phyloP scores from a whole-genome alignment of 225 moss, liverwort and hornwort genomes.

The Rhytidiadelphus loreus region DNA sequence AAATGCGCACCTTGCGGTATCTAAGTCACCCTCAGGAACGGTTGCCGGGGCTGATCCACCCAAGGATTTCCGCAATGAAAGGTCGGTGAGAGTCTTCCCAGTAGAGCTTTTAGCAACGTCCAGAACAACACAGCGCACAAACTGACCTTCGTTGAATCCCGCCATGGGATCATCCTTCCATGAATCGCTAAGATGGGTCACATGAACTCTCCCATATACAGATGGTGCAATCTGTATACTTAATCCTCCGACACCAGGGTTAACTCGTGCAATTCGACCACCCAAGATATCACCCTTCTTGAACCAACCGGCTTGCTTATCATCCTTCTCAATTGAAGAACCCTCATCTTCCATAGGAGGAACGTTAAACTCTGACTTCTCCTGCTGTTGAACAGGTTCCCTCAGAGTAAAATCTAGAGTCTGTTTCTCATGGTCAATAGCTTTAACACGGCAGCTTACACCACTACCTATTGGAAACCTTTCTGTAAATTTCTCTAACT shows the following conservation, averaged over 20 bases:
- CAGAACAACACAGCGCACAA: slow-evolving; percentile 70
- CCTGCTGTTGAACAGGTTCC: not conserved
- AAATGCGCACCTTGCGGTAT: slow-evolving; percentile 4
- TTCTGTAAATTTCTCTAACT: slow-evolving; percentile 45
- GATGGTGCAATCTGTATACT: slow-evolving; percentile 59
- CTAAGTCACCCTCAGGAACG: not conserved
- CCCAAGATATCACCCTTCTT: slow-evolving; percentile 50
- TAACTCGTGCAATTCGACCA: slow-evolving; percentile 63
- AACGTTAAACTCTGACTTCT: slow-evolving; percentile 14
- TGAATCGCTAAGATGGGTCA: slow-evolving; percentile 66
- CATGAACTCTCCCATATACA: slow-evolving; percentile 71
- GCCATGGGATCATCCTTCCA: slow-evolving; percentile 72
- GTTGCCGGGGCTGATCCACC: slow-evolving; percentile 25
- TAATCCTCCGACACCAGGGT: slow-evolving; percentile 62
- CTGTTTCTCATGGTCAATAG: slow-evolving; percentile 31
- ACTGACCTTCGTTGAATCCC: slow-evolving; percentile 65
- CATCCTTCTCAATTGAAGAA: not conserved
- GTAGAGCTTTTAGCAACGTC: slow-evolving; percentile 16
- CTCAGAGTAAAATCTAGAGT: slow-evolving; percentile 56
- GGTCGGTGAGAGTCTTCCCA: slow-evolving; percentile 50
- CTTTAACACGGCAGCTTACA: slow-evolving; percentile 52
- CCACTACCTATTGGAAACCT: slow-evolving; percentile 56
- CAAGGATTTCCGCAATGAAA: slow-evolving; percentile 65
- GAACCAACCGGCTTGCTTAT: slow-evolving; percentile 4
- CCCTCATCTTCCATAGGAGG: slow-evolving; percentile 2